These are phyloP conservation scores for Penicillium riverlandense DNA, from an alignment of 495 filamentous ascomycete genomes.

Conservation along the genomic window DNA sequence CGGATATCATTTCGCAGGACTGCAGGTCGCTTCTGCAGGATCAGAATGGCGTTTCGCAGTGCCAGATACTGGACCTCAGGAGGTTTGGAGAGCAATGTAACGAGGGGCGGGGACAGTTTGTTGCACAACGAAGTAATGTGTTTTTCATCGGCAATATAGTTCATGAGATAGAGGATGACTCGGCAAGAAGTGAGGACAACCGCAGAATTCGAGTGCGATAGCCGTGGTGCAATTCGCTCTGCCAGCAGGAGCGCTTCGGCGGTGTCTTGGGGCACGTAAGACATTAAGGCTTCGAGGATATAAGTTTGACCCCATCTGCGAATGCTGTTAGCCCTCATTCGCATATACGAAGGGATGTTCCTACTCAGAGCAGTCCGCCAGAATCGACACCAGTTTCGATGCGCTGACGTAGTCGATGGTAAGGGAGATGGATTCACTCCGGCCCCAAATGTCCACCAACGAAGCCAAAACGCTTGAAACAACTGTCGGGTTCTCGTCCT, in stretches of 20 bases:
- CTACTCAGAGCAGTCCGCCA: slow-evolving; percentile 95
- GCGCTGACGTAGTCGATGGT: slow-evolving; percentile 97
- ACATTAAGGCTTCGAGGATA: slow-evolving; percentile 96
- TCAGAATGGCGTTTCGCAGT: slow-evolving; percentile 86
- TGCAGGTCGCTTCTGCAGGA: slow-evolving; percentile 87
- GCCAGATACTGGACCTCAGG: slow-evolving; percentile 97
- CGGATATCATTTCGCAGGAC: slow-evolving; percentile 94
- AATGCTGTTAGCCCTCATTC: slow-evolving; percentile 17
- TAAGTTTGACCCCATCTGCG: slow-evolving; percentile 96
- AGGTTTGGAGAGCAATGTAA: slow-evolving; percentile 91
- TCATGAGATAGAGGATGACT: slow-evolving; percentile 96
- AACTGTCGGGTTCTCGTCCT: slow-evolving; percentile 95
- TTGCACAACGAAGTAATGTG: slow-evolving; percentile 82
- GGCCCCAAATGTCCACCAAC: slow-evolving; percentile 97
- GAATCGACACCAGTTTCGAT: slow-evolving; percentile 93
- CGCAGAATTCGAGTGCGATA: slow-evolving; percentile 93
- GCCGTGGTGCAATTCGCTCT: slow-evolving; percentile 84
- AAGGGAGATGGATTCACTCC: slow-evolving; percentile 93
- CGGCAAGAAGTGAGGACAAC: slow-evolving; percentile 94
- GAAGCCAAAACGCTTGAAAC: slow-evolving; percentile 89
- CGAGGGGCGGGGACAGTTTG: slow-evolving; percentile 90
- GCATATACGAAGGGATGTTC: slow-evolving; percentile 16
- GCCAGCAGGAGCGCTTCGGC: slow-evolving; percentile 83
- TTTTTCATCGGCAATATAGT: slow-evolving; percentile 93
- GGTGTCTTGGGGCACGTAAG: slow-evolving; percentile 89